Evolutionary conservation across 352 stramenopile species (phyloP).

Genomic region (Phytophthora tentaculata): DNA sequence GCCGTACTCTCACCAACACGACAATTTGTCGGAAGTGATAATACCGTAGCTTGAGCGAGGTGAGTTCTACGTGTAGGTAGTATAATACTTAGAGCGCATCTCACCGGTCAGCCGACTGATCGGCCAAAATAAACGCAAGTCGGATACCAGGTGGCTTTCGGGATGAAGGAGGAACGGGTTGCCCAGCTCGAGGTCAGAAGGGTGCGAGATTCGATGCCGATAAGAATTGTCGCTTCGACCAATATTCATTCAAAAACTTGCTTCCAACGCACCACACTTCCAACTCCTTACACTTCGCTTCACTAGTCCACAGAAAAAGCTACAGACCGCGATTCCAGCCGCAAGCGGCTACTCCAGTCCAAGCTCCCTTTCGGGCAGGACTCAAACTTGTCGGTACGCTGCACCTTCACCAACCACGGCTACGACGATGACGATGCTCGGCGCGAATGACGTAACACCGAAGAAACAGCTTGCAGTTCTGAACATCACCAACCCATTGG

Average conservation of each 20-base stretch:
- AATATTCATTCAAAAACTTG: slow-evolving; percentile 18
- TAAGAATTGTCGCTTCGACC: slow-evolving; percentile 14
- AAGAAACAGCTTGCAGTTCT: slow-evolving; percentile 53
- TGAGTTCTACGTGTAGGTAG: no score
- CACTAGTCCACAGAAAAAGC: not conserved
- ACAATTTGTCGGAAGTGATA: no score
- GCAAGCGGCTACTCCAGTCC: not conserved
- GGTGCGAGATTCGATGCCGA: slow-evolving; percentile 15
- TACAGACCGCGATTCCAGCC: not conserved
- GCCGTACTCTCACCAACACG: no score
- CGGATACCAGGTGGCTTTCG: not conserved
- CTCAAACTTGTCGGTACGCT: slow-evolving; percentile 12
- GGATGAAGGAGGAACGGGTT: slow-evolving; percentile 15
- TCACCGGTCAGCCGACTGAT: not conserved
- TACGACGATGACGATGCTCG: slow-evolving; percentile 21
- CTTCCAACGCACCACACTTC: slow-evolving; percentile 5
- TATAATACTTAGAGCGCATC: not conserved
- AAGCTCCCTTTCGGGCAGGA: slow-evolving; percentile 3
- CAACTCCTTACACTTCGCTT: not conserved
- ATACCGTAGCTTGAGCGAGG: no score
- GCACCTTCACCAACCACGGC: slow-evolving; percentile 2
- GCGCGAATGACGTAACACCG: slow-evolving; percentile 26
- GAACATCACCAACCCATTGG: slow-evolving; percentile 48
- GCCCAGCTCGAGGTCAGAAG: not conserved
- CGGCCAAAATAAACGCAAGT: slow-evolving; percentile 26